Evolutionary conservation across 2,329 filamentous ascomycete genomes (phyloP), one percentile per base, ranked within the genome.

Genomic region (Penicillium glabrum): DNA sequence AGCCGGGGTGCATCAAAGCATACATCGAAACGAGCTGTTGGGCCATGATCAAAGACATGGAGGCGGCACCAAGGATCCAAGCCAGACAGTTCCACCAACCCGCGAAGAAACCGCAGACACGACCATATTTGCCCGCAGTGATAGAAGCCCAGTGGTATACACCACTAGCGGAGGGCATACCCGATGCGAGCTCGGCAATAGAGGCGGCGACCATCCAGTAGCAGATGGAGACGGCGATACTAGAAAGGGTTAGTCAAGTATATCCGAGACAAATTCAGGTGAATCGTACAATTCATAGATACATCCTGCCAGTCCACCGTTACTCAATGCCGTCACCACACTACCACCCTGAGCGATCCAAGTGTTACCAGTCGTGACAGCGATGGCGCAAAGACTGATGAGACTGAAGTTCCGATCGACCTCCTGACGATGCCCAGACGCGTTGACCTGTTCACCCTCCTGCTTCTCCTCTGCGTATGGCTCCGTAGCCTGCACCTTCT

Each of bases 301-400:
- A 0, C 86, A 81, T 14, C 84, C 84, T 0, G 85, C 81, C 0
- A 84, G 82, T 0, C 86, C 86, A 59, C 86, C 86, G 71, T 88
- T 87, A 66, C 77, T 80, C 58, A 86, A 79, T 23, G 83, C 82
- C 44, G 81, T 74, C 14, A 79, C 76, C 39, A 88, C 79, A 52
- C 84, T 86, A 13, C 85, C 85, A 53, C 84, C 86, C 57, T 87
- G 74, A 6, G 85, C 83, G 53, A 85, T 80, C 85, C 85, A 89
- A 19, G 85, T 85, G 64, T 86, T 87, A 69, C 86, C 85, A 24
- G 86, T 83, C 1, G 84, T 87, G 50, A 88, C 72, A 0, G 83
- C 85, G 46, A 85, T 77, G 24, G 83, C 84, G 51, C 84, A 83
- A 43, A 87, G 81, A 50, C 81, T 82, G 46, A 86, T 63, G 9